Conservation (phyloP, 176 grass and related monocot species). For the Calamus simplicifolius region DNA sequence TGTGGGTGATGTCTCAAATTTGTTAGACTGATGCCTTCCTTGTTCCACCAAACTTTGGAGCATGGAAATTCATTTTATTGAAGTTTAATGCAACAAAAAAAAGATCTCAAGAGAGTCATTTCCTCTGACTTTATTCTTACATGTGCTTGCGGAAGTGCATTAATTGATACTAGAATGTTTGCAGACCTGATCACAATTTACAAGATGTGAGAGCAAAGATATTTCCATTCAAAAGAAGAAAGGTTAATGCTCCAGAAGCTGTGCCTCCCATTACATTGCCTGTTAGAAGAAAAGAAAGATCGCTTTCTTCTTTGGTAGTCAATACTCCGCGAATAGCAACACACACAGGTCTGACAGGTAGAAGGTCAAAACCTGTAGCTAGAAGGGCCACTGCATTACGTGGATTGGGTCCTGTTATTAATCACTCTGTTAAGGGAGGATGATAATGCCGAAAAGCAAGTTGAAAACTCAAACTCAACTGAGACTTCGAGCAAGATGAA, state of each 20-base stretch:
- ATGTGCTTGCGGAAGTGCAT: background rate
- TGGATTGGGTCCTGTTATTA: conserved; percentile 29
- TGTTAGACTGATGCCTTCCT: too few species aligned
- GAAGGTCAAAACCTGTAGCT: conserved; percentile 58
- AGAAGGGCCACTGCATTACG: conserved; percentile 48
- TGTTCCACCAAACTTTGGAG: too few species aligned
- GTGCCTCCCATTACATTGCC: conserved; percentile 34
- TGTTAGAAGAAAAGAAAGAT: conserved; percentile 54
- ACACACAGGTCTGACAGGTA: conserved; percentile 46
- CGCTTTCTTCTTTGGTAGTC: conserved; percentile 67
- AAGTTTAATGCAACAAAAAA: too few species aligned
- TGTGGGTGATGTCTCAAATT: too few species aligned
- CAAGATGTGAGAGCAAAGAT: conserved; percentile 77
- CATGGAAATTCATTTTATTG: too few species aligned
- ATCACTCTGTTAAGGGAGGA: conserved; percentile 50
- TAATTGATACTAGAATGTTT: conserved; percentile 2
- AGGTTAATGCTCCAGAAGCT: conserved; percentile 55
- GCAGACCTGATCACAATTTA: conserved; percentile 71
- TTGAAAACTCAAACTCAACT: conserved; percentile 31
- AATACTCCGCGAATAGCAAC: conserved; percentile 43
- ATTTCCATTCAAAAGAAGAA: conserved; percentile 78
- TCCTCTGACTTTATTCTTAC: too few species aligned
- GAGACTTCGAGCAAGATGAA: conserved; percentile 35
- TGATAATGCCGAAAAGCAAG: conserved; percentile 34
- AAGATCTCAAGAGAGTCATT: too few species aligned